These are phyloP conservation scores for Emericellopsis atlantica DNA, from an alignment of 2,329 filamentous ascomycete genomes.

Conservation along the genomic window DNA sequence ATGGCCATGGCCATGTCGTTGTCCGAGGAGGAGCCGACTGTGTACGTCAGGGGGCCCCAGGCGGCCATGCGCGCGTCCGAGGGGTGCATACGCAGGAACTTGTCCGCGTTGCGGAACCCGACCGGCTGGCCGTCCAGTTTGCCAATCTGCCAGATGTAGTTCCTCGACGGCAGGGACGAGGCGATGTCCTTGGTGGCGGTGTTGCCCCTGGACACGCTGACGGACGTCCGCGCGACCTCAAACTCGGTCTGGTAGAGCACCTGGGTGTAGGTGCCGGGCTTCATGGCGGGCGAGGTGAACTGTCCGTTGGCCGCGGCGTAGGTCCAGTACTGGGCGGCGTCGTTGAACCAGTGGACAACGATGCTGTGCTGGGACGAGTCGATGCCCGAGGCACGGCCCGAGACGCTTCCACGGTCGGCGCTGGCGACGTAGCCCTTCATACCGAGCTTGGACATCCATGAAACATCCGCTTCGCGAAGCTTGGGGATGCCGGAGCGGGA, in stretches of 20 bases:
- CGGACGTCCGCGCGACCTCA: constrained; percentile 34
- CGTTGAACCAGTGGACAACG: constrained; percentile 56
- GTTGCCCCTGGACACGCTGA: constrained; percentile 35
- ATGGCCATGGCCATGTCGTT: constrained; percentile 53
- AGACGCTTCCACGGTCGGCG: constrained; percentile 43
- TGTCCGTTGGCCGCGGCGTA: constrained; percentile 38
- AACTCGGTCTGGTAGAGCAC: constrained; percentile 49
- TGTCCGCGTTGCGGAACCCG: constrained; percentile 55
- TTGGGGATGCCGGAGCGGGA: constrained; percentile 42
- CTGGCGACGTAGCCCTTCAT: constrained; percentile 45
- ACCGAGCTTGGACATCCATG: constrained; percentile 45
- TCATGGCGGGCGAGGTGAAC: constrained; percentile 55
- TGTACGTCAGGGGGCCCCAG: constrained; percentile 50
- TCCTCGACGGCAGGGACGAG: constrained; percentile 30
- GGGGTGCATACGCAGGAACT: constrained; percentile 57
- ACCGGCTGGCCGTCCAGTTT: constrained; percentile 52
- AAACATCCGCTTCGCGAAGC: constrained; percentile 32
- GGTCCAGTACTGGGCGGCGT: constrained; percentile 51
- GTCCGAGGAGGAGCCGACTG: constrained; percentile 38
- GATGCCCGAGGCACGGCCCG: constrained; percentile 47
- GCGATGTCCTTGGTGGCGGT: constrained; percentile 37
- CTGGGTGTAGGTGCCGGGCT: constrained; percentile 57
- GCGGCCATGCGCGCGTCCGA: constrained; percentile 49
- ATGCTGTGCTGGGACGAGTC: constrained; percentile 31
- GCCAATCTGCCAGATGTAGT: constrained; percentile 50